Evolutionary conservation across 23 red algal genomes (phyloP), one percentile per base, ranked within the genome.

Genomic region (Cyanidiococcus yangmingshanensis): DNA sequence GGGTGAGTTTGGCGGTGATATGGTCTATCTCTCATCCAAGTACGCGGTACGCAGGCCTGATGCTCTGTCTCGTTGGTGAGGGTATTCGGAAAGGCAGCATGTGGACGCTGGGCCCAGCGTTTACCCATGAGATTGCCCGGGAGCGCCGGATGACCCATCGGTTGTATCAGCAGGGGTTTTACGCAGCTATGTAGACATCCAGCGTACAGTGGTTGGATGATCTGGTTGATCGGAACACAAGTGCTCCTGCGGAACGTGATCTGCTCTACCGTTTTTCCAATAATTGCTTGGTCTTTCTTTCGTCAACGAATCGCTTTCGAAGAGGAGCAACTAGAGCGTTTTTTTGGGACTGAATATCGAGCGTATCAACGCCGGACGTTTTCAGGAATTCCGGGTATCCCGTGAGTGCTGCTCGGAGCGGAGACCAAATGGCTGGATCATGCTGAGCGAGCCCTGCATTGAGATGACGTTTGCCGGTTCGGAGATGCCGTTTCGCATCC

Each of bases 151-250:
- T 37, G 26, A 50, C 59, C 25, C 86, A 88, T 57, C 32, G 68
- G 12, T 83, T 96, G 63, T 74, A 84, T 50, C 83, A 68, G 1
- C 75, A 80, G 38, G 92, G 92, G n/a, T 78, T 96, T 2, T 96
- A 96, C 75, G 37, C 79, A 37, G 76, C 54, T 7, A n/a, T 77
- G 59, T 26, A 59, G 92, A 3, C 92, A 96, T 68, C 92, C 92
- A 15, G 92, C 76, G 34, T 96, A 96, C 82, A 68, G 82, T 36
- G 92, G 92, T 41, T 96, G 92, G 92, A 85, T 82, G 68, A 30
- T 96, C 34, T 96, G 87, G 87, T 68, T 82, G 3, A 37, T 90
- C 29, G 87, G 80, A 32, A 96, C 86, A 33, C 92, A 96, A 58
- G 2, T 96, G 40, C 37, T 90, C 30, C 79, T 96, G 25, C 80